Evolutionary conservation across 2,329 filamentous ascomycete genomes (phyloP).

Genomic region (Neonectria coccinea): DNA sequence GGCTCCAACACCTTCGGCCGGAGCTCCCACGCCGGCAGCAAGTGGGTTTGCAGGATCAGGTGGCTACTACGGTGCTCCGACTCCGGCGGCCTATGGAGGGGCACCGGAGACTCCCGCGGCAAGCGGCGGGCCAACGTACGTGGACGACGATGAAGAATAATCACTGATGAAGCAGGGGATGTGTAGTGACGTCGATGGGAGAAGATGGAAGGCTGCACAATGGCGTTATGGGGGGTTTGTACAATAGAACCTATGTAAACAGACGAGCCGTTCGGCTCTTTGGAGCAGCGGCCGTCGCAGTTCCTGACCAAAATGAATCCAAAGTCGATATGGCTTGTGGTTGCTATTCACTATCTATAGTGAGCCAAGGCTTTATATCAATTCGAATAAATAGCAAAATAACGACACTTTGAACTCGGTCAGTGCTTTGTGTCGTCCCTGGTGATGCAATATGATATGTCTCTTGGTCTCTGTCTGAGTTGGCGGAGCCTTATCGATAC

Average conservation of each 20-base stretch:
- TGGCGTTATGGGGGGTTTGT: constrained; percentile 23
- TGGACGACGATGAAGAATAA: constrained; percentile 63
- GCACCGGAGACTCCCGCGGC: constrained; percentile 72
- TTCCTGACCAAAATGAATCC: constrained; percentile 12
- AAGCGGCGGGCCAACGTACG: constrained; percentile 66
- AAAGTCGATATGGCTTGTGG: background rate
- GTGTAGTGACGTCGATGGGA: background rate
- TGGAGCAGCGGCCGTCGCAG: constrained; percentile 4
- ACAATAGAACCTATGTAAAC: constrained; percentile 19
- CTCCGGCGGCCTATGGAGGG: constrained; percentile 70
- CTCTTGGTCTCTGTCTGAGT: background rate
- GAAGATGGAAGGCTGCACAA: constrained; percentile 7
- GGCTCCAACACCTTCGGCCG: constrained; percentile 74
- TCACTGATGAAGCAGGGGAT: constrained; percentile 20
- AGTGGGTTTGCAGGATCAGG: constrained; percentile 48
- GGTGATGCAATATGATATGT: background rate
- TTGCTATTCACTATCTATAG: background rate
- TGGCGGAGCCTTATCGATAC: constrained; percentile 38
- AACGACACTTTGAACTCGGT: background rate
- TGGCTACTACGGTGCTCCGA: constrained; percentile 72
- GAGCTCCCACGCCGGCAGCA: constrained; percentile 77
- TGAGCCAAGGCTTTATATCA: background rate
- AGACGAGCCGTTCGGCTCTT: constrained; percentile 8
- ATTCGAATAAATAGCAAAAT: background rate
- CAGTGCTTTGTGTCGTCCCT: background rate